phyloP scores from a whole-genome alignment of 345 rosid genomes.

The Viola odorata region DNA sequence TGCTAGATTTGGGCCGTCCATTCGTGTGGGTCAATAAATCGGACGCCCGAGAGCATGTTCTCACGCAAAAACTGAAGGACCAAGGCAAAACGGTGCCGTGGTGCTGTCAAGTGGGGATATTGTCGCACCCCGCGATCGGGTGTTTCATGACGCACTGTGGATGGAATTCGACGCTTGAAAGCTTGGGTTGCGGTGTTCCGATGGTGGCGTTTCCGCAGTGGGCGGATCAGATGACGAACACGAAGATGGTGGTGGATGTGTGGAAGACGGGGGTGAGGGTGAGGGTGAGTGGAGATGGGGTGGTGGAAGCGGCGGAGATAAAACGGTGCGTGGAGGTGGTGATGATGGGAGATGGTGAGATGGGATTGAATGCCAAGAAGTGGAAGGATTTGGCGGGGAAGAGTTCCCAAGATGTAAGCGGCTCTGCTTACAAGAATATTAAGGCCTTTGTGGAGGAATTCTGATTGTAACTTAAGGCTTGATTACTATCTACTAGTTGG shows the following conservation, averaged over 20 bases:
- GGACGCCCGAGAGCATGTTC: background rate
- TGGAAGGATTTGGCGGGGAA: background rate
- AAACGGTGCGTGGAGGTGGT: background rate
- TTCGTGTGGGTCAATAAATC: constrained; percentile 37
- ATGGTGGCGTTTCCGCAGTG: background rate
- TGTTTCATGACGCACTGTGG: background rate
- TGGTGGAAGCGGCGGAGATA: background rate
- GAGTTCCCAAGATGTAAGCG: background rate
- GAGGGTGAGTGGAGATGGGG: background rate
- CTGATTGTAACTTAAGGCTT: too few relatives aligned
- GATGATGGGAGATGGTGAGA: background rate
- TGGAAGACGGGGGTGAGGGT: constrained; percentile 2
- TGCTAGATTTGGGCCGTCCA: constrained; percentile 6
- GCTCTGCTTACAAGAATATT: background rate
- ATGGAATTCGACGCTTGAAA: background rate
- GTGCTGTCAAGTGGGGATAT: constrained; percentile 17
- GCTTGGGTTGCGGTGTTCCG: background rate
- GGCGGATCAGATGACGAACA: background rate
- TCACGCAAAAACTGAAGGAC: background rate
- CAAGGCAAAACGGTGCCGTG: constrained; percentile 11
- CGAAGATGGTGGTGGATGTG: background rate
- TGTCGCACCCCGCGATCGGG: background rate
- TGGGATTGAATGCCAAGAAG: background rate
- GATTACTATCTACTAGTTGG: too few relatives aligned
- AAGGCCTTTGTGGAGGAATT: background rate